These are phyloP conservation scores for Plasmodium relictum DNA, from an alignment of 169 alveolate genomes.

Conservation along the genomic window DNA sequence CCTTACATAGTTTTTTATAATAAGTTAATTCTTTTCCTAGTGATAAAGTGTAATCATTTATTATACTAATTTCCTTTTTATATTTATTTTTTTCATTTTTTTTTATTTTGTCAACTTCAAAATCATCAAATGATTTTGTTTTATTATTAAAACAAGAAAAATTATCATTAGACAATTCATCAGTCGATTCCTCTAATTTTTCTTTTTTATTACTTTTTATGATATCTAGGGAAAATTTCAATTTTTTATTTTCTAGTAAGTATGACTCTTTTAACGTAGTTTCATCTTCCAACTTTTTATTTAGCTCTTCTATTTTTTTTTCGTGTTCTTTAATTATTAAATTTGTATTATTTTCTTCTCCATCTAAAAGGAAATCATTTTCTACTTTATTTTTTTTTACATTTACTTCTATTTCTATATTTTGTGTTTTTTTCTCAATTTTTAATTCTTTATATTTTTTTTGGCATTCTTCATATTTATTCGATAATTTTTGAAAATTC, in stretches of 20 bases:
- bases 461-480: conserved; percentile 53
- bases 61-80: conserved; percentile 14
- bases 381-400: background rate
- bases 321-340: conserved; percentile 18
- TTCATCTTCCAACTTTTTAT: conserved; percentile 53
- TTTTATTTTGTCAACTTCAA: conserved; percentile 43
- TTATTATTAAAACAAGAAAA: conserved; percentile 13
- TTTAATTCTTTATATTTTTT: conserved; percentile 46
- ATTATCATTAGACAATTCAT: conserved; percentile 11
- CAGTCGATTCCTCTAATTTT: conserved; percentile 18
- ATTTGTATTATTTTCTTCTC: background rate
- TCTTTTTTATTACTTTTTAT: conserved; percentile 38
- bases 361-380: background rate
- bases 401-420: background rate
- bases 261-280: conserved; percentile 39
- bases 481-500: conserved; percentile 58
- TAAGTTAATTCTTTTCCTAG: conserved; percentile 69
- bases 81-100: conserved; percentile 11
- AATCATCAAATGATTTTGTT: conserved; percentile 66
- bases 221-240: conserved; percentile 30
- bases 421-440: conserved; percentile 8
- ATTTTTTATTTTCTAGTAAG: conserved; percentile 57
- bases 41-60: conserved; percentile 45
- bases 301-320: conserved; percentile 16
- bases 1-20: conserved; percentile 68